These are phyloP conservation scores for Vigna trinervia DNA, from an alignment of 306 rosid genomes.

Conservation along the genomic window DNA sequence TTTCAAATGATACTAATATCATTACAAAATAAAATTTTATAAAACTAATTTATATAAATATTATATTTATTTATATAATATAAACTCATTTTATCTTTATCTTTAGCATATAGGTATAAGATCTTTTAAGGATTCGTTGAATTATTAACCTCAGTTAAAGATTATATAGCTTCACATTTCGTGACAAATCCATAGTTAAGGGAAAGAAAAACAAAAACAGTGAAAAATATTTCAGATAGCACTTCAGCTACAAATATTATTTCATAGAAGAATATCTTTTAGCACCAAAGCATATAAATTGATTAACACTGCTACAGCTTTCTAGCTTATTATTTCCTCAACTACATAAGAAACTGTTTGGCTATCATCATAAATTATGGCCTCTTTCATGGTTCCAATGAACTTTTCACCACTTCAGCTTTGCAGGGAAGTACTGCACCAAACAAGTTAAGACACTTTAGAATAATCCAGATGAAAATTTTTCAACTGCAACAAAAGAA, in stretches of 20 bases:
- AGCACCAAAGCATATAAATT: constrained; percentile 20
- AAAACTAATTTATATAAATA: too few species aligned
- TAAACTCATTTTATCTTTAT: too few species aligned
- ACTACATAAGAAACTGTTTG: constrained; percentile 1
- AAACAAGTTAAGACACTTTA: background rate
- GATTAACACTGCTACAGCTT: constrained; percentile 15
- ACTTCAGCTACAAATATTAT: background rate
- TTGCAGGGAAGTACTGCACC: constrained; percentile 81
- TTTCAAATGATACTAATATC: too few species aligned
- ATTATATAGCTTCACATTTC: background rate
- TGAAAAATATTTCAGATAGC: background rate
- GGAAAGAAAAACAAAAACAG: background rate
- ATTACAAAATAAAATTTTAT: too few species aligned
- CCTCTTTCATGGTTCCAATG: constrained; percentile 24
- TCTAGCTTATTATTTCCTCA: constrained; percentile 34
- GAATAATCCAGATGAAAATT: background rate
- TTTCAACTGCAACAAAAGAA: background rate
- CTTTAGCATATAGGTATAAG: too few species aligned
- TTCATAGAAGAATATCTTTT: constrained; percentile 29
- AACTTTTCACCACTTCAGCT: constrained; percentile 72
- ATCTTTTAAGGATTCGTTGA: background rate
- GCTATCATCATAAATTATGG: constrained; percentile 23
- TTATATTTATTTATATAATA: too few species aligned
- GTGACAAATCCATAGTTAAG: background rate
- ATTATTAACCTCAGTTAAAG: background rate